Conservation (phyloP, 345 rosid genomes). For the Lumnitzera littorea region DNA sequence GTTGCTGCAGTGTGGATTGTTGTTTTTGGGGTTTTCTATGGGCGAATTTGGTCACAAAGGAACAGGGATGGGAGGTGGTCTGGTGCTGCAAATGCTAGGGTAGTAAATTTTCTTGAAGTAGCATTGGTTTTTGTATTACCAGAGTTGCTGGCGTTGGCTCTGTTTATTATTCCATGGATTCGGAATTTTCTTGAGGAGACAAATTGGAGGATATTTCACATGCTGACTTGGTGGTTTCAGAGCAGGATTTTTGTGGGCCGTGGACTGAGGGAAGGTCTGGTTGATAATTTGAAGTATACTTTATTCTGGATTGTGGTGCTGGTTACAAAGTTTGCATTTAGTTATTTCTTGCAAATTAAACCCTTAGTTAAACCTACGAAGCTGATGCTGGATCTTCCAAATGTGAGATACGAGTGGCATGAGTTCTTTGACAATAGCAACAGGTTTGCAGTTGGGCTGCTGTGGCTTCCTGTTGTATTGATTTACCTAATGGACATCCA, state of each 20-base stretch:
- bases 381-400: conserved; percentile 28
- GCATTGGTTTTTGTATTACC: conserved; percentile 60
- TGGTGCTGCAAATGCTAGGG: conserved; percentile 30
- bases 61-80: conserved; percentile 46
- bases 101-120: conserved; percentile 53
- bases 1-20: conserved; percentile 70
- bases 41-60: conserved; percentile 67
- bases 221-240: conserved; percentile 49
- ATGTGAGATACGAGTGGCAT: conserved; percentile 62
- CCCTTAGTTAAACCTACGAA: conserved; percentile 76
- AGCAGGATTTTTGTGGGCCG: conserved; percentile 40
- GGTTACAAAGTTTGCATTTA: conserved; percentile 71
- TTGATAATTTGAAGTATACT: conserved; percentile 63
- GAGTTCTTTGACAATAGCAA: conserved; percentile 47
- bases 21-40: conserved; percentile 57
- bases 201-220: conserved; percentile 57
- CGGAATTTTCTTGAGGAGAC: conserved; percentile 86
- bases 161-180: conserved; percentile 82
- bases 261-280: conserved; percentile 44
- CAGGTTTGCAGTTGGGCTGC: conserved; percentile 61
- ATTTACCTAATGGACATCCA: conserved; percentile 90
- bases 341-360: conserved; percentile 80
- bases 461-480: conserved; percentile 82
- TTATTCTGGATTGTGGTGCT: conserved; percentile 77
- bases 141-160: conserved; percentile 67